Evolutionary conservation across 2,329 filamentous ascomycete genomes (phyloP), one percentile per base, ranked within the genome.

Genomic region (Pseudocercospora macadamiae): DNA sequence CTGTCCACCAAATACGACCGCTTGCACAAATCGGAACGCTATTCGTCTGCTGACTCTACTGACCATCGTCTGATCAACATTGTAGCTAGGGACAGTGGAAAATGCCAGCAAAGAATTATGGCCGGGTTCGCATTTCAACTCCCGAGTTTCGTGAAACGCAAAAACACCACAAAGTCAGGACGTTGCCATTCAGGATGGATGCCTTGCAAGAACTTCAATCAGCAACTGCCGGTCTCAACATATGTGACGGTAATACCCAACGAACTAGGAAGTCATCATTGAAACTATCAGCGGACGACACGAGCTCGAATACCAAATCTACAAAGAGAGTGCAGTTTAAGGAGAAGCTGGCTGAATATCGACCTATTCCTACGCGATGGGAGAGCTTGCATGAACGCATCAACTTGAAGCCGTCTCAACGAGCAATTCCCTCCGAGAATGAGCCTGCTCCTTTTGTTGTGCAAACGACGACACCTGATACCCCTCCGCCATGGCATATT

Each of bases 321-420:
- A 21, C 47, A 16, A 60, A 60, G 42, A 36, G 52, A 3, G 57
- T 60, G n/a, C 45, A 48, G 37, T 60, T 60, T 37, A 60, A 53
- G 39, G 30, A 47, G 21, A 37, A 51, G 18, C 19, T 51, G 3
- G 48, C 28, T 18, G 32, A 34, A 19, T 32, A 37, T 23, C 28
- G 32, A 25, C 26, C 21, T 9, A 37, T 51, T 3, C 48, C 48
- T 37, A 34, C 48, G 8, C 28, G 48, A 51, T 51, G 51, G 18
- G 36, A 39, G n/a, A 42, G 10, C 7, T 23, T 28, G 26, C 19
- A 4, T 32, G 16, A 44, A 25, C 42, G 44, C 18, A 54, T 53
- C 16, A 36, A 47, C 28, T 16, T 59, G 14, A 53, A 59, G 26
- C 26, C 54, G 19, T 23, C 42, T 28, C 37, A 51, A 12, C 32